Base-by-base conservation (phyloP, 495 filamentous ascomycete genomes). In the Tirmania nivea region DNA sequence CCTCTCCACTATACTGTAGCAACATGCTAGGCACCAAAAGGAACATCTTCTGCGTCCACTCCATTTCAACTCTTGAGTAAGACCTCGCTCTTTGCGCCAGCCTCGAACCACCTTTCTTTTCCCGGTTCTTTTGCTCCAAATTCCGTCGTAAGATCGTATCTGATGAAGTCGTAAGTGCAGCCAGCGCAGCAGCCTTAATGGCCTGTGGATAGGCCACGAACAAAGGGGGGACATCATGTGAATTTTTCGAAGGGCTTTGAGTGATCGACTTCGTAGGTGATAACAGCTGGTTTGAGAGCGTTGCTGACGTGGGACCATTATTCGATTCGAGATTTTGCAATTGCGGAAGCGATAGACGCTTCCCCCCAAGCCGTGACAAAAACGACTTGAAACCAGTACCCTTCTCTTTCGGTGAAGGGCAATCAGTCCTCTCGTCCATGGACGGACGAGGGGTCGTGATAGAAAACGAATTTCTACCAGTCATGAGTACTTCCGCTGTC, bases 131-230 rank as follows among this genome's bases (percentile, higher is more conserved):
- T 25, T 12, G 16, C 7, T 69, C 69, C 47, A 55, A 53, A 10
- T 76, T 69, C 57, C 78, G 64, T 25, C 84, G 79, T 20, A 88
- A 62, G 31, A 94, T 77, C 8, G 68, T 65, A 55, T 77, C 77
- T 52, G 71, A 69, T 34, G 74, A 71, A 20, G 69, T 55, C 48
- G 70, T 73, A 36, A 69, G 74, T 53, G 71, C 73, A 39, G 72
- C 71, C 36, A 78, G 67, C 51, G 69, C 69, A 10, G 71, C 67
- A 58, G 73, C 69, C 59, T 74, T 73, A 52, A 77, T 76, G 9
- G 87, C 77, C 65, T 94, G 89, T 1, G 86, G 81, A 64, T 86
- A 94, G n/a, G 85, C 86, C 61, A 92, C 78, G 67, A 87, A 94
- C 8, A 95, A 70, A 3, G 88, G 83, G 8, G 87, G 86, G 12